Conservation (phyloP, 1,284 basidiomycete genomes). For the Veloporphyrellus conicus region DNA sequence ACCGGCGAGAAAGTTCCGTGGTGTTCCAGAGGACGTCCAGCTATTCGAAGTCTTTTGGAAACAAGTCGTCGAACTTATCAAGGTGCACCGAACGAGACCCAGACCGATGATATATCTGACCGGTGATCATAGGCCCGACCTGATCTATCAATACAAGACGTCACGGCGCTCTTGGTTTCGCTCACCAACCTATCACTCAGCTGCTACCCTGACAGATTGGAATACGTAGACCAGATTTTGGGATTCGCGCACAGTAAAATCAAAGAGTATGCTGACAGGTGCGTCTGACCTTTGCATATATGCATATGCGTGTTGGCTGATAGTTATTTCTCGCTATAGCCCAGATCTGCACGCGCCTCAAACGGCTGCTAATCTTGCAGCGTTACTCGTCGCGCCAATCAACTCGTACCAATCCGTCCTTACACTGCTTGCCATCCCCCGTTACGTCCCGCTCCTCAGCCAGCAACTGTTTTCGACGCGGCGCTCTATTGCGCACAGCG, state of each 20-base stretch:
- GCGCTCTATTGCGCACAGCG: constrained; percentile 84
- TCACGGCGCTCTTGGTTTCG: constrained; percentile 90
- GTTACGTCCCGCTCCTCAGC: constrained; percentile 76
- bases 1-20: constrained; percentile 76
- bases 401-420: constrained; percentile 92
- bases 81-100: constrained; percentile 47
- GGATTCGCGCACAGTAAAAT: constrained; percentile 84
- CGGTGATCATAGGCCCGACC: constrained; percentile 71
- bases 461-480: constrained; percentile 86
- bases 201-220: constrained; percentile 90
- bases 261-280: constrained; percentile 78
- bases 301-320: background rate
- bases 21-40: constrained; percentile 87
- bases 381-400: constrained; percentile 86
- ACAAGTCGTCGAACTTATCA: constrained; percentile 95
- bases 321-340: constrained; percentile 37
- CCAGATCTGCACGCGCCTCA: constrained; percentile 83
- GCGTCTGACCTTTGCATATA: constrained; percentile 15
- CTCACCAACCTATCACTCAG: constrained; percentile 88
- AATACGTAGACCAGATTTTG: constrained; percentile 93
- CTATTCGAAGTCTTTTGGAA: constrained; percentile 97
- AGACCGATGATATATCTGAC: background rate
- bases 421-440: constrained; percentile 87
- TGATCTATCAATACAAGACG: constrained; percentile 91
- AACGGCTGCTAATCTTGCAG: constrained; percentile 84